A percentile compares a stretch with the other conserved stretches of the same genome.
Evolutionary conservation across 805 yeast species (phyloP).

Genomic region (Saturnispora gosingensis): DNA sequence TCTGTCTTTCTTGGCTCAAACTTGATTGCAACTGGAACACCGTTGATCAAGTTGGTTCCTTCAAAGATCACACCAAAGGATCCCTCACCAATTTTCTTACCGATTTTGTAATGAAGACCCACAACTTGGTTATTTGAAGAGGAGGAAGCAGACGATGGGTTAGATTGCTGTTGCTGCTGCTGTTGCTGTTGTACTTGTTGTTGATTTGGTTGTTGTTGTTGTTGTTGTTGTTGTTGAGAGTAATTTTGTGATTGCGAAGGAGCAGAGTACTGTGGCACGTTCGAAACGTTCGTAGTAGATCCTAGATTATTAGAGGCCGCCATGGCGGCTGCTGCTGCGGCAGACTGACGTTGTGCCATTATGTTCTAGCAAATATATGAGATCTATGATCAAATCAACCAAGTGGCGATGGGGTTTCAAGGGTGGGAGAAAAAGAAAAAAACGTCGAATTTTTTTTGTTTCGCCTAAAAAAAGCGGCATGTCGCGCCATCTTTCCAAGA

Average conservation of each 20-base stretch:
- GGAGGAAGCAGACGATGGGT: constrained; percentile 12
- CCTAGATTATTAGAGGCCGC: constrained; percentile 24
- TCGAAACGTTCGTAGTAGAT: constrained; percentile 18
- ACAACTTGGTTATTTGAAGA: constrained; percentile 47
- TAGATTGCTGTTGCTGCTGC: constrained; percentile 11
- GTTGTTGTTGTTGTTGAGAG: constrained; percentile 14
- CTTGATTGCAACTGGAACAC: constrained; percentile 90
- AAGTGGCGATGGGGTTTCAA: constrained; percentile 3
- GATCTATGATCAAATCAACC: not conserved
- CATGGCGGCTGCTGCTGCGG: constrained; percentile 29
- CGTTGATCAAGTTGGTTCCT: constrained; percentile 86
- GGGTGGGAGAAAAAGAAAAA: not conserved
- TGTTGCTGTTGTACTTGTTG: constrained; percentile 6
- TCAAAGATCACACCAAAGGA: constrained; percentile 97
- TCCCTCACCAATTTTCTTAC: constrained; percentile 97
- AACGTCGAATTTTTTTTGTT: not conserved
- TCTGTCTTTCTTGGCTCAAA: constrained; percentile 95
- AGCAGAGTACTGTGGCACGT: constrained; percentile 24
- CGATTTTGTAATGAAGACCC: constrained; percentile 93
- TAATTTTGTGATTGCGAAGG: constrained; percentile 12
- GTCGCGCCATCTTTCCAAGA: not conserved
- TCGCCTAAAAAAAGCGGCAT: not conserved
- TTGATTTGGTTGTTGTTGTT: constrained; percentile 5
- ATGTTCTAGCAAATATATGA: not conserved
- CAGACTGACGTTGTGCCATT: constrained; percentile 16